Evolutionary conservation across 2,329 filamentous ascomycete genomes (phyloP), one percentile per base, ranked within the genome.

Genomic region (Trichoderma oligosporum): DNA sequence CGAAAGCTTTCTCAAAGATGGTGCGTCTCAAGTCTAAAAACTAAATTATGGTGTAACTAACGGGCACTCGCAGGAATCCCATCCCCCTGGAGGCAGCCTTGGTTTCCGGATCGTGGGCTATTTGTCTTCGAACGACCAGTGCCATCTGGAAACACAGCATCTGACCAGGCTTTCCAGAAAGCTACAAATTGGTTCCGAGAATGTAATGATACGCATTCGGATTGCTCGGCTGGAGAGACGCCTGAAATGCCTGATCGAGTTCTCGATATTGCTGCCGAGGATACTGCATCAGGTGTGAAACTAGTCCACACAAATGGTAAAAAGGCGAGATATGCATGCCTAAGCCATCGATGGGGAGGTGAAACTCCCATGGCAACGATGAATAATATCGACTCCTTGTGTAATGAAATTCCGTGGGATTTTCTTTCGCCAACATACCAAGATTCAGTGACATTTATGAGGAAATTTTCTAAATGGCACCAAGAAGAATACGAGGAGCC

Each of bases 341-440:
- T 58, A 20, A 58, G 56, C 14, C 49, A 58, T 35, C 41, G 56
- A 2, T 58, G 56, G 56, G 55, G 55, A 2, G 41, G 20, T 12
- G 49, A 47, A n/a, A 55, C 49, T 0, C 42, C 56, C 4, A 33
- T 22, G 5, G 42, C 39, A 11, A 46, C 33, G n/a, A 39, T 9
- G 18, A 12, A 41, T 5, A 58, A 38, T 7, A 20, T 55, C 1
- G 14, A 16, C 9, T 39, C 47, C 3, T 27, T 54, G 12, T 45
- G n/a, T 11, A 39, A 24, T 11, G 56, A 59, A 27, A 29, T 60
- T 1, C 41, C 55, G 3, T 60, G 58, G 58, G 48, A 55, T 3
- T 45, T 55, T 6, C 58, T 60, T 20, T 56, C 58, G 2, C 56
- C 35, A 4, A 58, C 58, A 25, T 60, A 58, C 18, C 55, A 56